Evolutionary conservation across 2,329 filamentous ascomycete species (phyloP).

Genomic region (Cladobotryum protrusum): DNA sequence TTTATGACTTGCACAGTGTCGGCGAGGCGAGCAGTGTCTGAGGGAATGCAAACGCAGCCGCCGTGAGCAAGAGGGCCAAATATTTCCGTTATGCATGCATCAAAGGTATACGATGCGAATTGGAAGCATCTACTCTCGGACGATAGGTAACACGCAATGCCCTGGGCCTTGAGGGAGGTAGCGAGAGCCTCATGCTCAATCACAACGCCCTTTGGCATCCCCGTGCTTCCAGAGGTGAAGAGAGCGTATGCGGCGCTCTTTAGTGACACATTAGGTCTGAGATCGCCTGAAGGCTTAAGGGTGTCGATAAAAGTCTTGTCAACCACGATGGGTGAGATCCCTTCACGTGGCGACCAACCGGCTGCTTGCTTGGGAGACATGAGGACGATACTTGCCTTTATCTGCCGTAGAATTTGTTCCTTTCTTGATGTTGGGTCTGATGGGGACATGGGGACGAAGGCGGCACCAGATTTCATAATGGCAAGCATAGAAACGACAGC

Average conservation of each 20-base stretch:
- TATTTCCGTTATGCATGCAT: slow-evolving; percentile 9
- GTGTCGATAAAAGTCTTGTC: too few relatives aligned
- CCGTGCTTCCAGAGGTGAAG: slow-evolving; percentile 8
- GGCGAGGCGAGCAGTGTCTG: slow-evolving; percentile 4
- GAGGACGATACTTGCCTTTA: too few relatives aligned
- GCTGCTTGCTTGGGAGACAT: too few relatives aligned
- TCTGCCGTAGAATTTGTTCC: too few relatives aligned
- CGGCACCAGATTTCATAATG: too few relatives aligned
- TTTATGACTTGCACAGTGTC: slow-evolving; percentile 3
- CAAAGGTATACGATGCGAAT: slow-evolving; percentile 11
- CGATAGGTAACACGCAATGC: background rate
- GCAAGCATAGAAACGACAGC: too few relatives aligned
- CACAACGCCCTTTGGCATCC: slow-evolving; percentile 9
- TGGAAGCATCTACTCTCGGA: background rate
- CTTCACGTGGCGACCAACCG: too few relatives aligned
- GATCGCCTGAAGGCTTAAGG: too few relatives aligned
- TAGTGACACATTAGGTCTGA: too few relatives aligned
- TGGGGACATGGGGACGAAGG: too few relatives aligned
- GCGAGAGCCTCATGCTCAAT: slow-evolving; percentile 7
- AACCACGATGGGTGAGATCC: too few relatives aligned
- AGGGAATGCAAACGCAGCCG: slow-evolving; percentile 9
- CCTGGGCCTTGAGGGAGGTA: slow-evolving; percentile 3
- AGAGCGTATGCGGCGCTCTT: slow-evolving; percentile 7
- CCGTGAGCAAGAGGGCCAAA: slow-evolving; percentile 5
- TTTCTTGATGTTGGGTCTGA: too few relatives aligned